A percentile compares a stretch with the other conserved stretches of the same genome.
Conservation (phyloP, 805 yeast genomes). For the Kodamaea sagamina region DNA sequence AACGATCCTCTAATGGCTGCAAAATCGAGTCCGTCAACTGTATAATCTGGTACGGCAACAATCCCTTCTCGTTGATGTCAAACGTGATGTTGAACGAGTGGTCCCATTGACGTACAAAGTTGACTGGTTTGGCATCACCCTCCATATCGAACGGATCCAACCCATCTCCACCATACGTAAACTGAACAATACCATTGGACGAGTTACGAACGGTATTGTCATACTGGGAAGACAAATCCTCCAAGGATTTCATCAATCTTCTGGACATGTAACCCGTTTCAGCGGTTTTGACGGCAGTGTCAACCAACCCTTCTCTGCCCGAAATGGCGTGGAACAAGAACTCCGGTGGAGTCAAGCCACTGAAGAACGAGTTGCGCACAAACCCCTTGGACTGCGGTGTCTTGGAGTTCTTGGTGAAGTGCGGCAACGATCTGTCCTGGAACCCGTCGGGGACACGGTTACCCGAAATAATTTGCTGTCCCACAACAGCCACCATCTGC, state of each 20-base stretch:
- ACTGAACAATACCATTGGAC: slow-evolving; percentile 94
- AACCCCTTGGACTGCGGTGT: slow-evolving; percentile 98
- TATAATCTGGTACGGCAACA: slow-evolving; percentile 71
- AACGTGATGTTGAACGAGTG: slow-evolving; percentile 80
- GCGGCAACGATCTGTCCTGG: slow-evolving; percentile 97
- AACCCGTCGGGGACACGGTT: slow-evolving; percentile 99
- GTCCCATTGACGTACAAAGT: slow-evolving; percentile 91
- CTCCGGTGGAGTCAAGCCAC: slow-evolving; percentile 95
- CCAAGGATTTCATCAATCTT: slow-evolving; percentile 95
- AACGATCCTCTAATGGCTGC: slow-evolving; percentile 57
- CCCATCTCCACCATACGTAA: slow-evolving; percentile 98
- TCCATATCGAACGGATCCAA: slow-evolving; percentile 98
- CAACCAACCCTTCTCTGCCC: slow-evolving; percentile 99
- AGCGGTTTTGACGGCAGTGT: slow-evolving; percentile 99
- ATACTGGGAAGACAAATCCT: slow-evolving; percentile 90
- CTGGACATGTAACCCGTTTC: slow-evolving; percentile 99
- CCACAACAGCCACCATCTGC: slow-evolving; percentile 99
- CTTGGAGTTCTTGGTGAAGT: slow-evolving; percentile 91
- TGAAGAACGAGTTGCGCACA: slow-evolving; percentile 90
- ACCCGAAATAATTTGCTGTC: slow-evolving; percentile 98
- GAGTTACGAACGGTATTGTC: slow-evolving; percentile 95
- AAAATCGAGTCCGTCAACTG: slow-evolving; percentile 57
- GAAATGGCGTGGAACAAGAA: slow-evolving; percentile 98
- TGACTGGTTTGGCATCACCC: slow-evolving; percentile 96
- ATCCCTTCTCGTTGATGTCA: slow-evolving; percentile 50